Base-by-base conservation (phyloP, 257 asterid species). In the Thymus mandschuricus region DNA sequence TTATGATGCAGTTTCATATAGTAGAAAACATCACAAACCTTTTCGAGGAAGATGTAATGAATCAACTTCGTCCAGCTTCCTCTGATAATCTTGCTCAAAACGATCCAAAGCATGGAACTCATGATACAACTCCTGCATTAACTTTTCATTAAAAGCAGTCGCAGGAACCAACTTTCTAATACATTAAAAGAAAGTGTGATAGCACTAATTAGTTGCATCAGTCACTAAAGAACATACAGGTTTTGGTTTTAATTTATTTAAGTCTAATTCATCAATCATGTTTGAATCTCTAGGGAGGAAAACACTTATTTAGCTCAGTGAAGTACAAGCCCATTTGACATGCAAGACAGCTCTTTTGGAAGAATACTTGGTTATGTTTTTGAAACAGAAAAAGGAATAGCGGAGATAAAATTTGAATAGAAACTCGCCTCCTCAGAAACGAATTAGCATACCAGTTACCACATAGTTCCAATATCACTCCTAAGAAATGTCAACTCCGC, bases 41-140 rank as follows among this genome's bases (percentile, higher is more conserved):
- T 86, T 95, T 33, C 90, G 84, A 62, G 99, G 99, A 56, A 92
- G 97, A 76, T 90, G 82, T 66, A 92, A 83, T 6, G 98, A 87
- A 76, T 87, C 95, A 62, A 90, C 87, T 90, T 95, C 99, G 75
- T 92, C 98, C 71, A 90, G 79, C 82, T 95, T 90, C 61, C 89
- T 87, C 56, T 83, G 88, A 83, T 95, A 92, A 85, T 95, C 99
- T 82, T 86, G 96, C 41, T 90, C 89, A 68, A 95, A 95, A 79
- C 98, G 87, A 74, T 88, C 98, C 85, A 95, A 81, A 64, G 98
- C 88, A 69, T 92, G 99, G 70, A 86, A 70, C 81, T 95, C 99
- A 30, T 95, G 99, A 81, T 95, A 95, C 77, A 95, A 72, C 80
- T 95, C 99, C 99, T 95, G 91, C 82, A 87, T 54, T 71, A 69